Evolutionary conservation across 78 protist species (phyloP).

Genomic region (Dictyostelium firmibasis): DNA sequence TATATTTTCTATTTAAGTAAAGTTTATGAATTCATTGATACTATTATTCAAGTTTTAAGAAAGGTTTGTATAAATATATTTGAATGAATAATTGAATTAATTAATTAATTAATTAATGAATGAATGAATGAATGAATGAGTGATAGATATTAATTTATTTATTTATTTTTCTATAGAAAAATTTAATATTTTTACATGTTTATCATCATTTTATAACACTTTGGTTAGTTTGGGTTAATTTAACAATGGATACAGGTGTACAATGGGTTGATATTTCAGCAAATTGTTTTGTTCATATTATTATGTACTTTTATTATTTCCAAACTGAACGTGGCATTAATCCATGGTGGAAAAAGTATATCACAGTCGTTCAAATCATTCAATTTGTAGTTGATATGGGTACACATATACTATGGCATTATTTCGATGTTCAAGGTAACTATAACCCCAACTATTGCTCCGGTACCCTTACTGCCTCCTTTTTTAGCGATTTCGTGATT

Average conservation of each 20-base stretch:
- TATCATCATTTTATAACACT: constrained; percentile 87
- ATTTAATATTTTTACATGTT: constrained; percentile 79
- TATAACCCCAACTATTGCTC: not conserved
- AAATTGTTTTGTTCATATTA: constrained; percentile 85
- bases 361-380: constrained; percentile 58
- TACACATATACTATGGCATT: constrained; percentile 39
- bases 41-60: constrained; percentile 82
- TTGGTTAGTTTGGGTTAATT: constrained; percentile 56
- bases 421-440: not conserved
- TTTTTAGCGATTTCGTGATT: constrained; percentile 48
- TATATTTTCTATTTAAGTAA: constrained; percentile 84
- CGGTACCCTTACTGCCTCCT: not conserved
- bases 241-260: constrained; percentile 27
- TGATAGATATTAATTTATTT: not conserved
- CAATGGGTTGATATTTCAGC: constrained; percentile 69
- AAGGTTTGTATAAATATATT: constrained; percentile 64
- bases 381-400: constrained; percentile 73
- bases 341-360: constrained; percentile 86
- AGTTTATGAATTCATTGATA: constrained; percentile 88
- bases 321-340: constrained; percentile 24
- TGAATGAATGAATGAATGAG: too few species aligned
- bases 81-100: too few species aligned
- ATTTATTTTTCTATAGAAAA: not conserved
- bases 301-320: constrained; percentile 82
- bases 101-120: too few species aligned